These are phyloP conservation scores for Pisolithus tinctorius DNA, from an alignment of 768 basidiomycete species.

Conservation along the genomic window DNA sequence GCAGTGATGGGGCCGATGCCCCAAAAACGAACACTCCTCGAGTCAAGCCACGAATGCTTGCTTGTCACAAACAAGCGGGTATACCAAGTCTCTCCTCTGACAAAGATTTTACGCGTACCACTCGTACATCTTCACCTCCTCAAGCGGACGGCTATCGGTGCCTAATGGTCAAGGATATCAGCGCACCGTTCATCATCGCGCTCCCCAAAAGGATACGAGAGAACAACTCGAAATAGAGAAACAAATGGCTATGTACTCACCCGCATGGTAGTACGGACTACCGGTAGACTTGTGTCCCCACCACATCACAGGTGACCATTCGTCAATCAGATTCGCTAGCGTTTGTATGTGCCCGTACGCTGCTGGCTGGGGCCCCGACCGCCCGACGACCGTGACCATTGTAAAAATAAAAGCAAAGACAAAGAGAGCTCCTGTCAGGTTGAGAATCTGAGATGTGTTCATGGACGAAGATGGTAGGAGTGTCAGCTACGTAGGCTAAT, in stretches of 20 bases:
- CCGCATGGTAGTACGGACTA: slow-evolving; percentile 12
- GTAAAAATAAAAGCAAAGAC: slow-evolving; percentile 17
- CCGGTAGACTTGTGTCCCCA: slow-evolving; percentile 19
- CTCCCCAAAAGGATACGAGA: background rate
- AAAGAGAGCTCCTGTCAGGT: slow-evolving; percentile 15
- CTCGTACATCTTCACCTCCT: slow-evolving; percentile 13
- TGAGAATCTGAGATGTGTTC: slow-evolving; percentile 16
- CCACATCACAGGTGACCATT: slow-evolving; percentile 30
- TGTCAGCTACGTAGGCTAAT: background rate
- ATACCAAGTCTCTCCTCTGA: no score
- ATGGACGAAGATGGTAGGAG: background rate
- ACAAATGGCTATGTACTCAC: slow-evolving; percentile 7
- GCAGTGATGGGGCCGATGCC: no score
- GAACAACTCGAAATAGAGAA: background rate
- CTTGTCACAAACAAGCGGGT: no score
- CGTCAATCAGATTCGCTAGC: slow-evolving; percentile 28
- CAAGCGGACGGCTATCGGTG: slow-evolving; percentile 18
- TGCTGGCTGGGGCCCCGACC: slow-evolving; percentile 21
- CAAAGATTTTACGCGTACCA: slow-evolving; percentile 11
- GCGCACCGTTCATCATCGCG: no score
- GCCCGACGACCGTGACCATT: slow-evolving; percentile 1
- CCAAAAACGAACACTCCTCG: no score
- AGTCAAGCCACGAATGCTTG: no score
- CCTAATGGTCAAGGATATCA: slow-evolving; percentile 7
- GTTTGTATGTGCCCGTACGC: slow-evolving; percentile 30